A percentile compares a stretch with the other conserved stretches of the same genome.
Conservation (phyloP, 2,329 filamentous ascomycete species). For the Cytospora leucostoma region DNA sequence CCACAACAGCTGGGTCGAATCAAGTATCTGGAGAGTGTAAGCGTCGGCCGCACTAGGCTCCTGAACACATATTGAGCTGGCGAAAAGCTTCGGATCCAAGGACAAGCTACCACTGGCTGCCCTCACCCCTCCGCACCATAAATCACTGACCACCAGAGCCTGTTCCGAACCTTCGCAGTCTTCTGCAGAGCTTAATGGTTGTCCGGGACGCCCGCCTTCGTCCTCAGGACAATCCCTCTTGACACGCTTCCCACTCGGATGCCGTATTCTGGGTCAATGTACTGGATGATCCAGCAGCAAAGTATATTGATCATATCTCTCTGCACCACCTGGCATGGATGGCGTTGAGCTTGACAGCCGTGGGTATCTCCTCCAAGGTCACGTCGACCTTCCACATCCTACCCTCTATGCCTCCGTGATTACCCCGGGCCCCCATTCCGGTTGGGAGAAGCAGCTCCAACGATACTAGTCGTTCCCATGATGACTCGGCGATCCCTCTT, state of each 20-base stretch:
- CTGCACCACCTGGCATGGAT: slow-evolving; percentile 74
- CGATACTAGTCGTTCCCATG: slow-evolving; percentile 75
- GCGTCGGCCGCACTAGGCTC: no score
- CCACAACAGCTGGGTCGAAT: no score
- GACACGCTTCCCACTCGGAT: not conserved
- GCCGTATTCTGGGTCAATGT: not conserved
- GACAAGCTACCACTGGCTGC: not conserved
- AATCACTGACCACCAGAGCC: not conserved
- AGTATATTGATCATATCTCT: slow-evolving; percentile 56
- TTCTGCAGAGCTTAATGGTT: not conserved
- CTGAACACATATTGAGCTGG: no score
- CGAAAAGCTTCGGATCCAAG: not conserved
- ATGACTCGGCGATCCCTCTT: slow-evolving; percentile 68
- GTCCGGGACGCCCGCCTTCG: not conserved
- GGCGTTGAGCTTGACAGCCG: slow-evolving; percentile 57
- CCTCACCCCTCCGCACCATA: not conserved
- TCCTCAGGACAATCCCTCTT: not conserved
- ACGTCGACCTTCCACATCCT: slow-evolving; percentile 78
- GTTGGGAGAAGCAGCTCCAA: slow-evolving; percentile 69
- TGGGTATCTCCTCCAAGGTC: slow-evolving; percentile 74
- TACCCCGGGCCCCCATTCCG: slow-evolving; percentile 53
- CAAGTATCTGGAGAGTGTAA: no score
- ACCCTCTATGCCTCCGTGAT: slow-evolving; percentile 56
- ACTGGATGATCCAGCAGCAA: slow-evolving; percentile 14
- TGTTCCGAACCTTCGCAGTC: not conserved